Evolutionary conservation across 1,284 basidiomycete species (phyloP).

Genomic region (Moesziomyces aphidis): DNA sequence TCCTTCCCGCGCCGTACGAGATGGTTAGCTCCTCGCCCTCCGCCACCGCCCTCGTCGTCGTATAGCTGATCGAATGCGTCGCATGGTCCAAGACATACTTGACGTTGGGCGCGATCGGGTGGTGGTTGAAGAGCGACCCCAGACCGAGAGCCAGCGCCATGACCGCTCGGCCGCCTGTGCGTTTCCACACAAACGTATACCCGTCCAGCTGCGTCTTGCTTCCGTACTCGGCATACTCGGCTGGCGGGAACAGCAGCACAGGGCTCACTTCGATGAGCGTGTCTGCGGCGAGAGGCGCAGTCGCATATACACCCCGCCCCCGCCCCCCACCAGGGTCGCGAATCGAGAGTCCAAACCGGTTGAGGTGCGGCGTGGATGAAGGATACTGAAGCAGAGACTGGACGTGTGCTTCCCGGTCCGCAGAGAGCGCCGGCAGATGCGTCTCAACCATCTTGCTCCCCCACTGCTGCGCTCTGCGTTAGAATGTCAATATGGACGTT

Average conservation of each 20-base stretch:
- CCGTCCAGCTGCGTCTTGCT: slow-evolving; percentile 79
- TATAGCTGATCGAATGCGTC: slow-evolving; percentile 77
- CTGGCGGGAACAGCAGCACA: slow-evolving; percentile 79
- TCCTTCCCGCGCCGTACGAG: slow-evolving; percentile 73
- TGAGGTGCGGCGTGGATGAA: slow-evolving; percentile 54
- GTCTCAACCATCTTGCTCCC: slow-evolving; percentile 36
- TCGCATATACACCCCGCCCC: slow-evolving; percentile 56
- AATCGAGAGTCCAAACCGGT: slow-evolving; percentile 39
- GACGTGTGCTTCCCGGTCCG: slow-evolving; percentile 15
- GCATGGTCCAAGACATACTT: slow-evolving; percentile 73
- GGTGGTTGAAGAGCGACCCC: slow-evolving; percentile 85
- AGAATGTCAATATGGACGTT: background rate
- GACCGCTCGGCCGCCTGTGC: slow-evolving; percentile 61
- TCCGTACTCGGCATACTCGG: slow-evolving; percentile 69
- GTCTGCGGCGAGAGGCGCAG: slow-evolving; percentile 68
- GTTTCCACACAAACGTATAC: slow-evolving; percentile 84
- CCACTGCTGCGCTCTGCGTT: background rate
- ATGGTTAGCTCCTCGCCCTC: slow-evolving; percentile 82
- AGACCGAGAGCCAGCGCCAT: slow-evolving; percentile 90
- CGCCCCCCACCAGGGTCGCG: slow-evolving; percentile 11
- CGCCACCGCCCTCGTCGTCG: slow-evolving; percentile 73
- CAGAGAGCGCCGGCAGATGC: slow-evolving; percentile 15
- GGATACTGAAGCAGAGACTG: slow-evolving; percentile 30
- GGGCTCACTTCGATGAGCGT: slow-evolving; percentile 85
- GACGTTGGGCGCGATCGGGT: slow-evolving; percentile 76